A percentile compares a stretch with the other conserved stretches of the same genome.
Conservation (phyloP, 1,139 yeast genomes). For the Geotrichum siamense region DNA sequence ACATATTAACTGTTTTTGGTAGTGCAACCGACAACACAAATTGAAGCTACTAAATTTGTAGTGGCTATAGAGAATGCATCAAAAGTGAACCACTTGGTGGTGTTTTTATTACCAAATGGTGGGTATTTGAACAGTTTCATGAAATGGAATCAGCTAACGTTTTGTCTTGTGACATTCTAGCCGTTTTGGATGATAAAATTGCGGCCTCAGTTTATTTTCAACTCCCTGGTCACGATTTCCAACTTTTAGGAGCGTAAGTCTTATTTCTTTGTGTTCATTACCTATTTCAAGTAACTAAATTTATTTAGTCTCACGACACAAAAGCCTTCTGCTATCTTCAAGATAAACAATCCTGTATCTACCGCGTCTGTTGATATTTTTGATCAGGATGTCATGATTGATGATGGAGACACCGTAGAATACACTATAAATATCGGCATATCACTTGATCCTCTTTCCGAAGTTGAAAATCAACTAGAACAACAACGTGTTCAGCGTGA, state of each 20-base stretch:
- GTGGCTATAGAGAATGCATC: slow-evolving; percentile 55
- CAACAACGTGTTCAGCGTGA: slow-evolving; percentile 25
- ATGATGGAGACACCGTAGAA: slow-evolving; percentile 22
- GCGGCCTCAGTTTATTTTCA: slow-evolving; percentile 88
- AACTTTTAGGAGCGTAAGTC: slow-evolving; percentile 55
- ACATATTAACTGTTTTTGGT: slow-evolving; percentile 32
- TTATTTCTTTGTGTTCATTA: neutral
- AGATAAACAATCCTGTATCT: slow-evolving; percentile 49
- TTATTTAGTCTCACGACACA: slow-evolving; percentile 47
- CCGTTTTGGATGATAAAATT: slow-evolving; percentile 50
- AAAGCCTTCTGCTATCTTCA: slow-evolving; percentile 90
- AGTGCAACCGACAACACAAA: slow-evolving; percentile 37
- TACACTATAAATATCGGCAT: slow-evolving; percentile 64
- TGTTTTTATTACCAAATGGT: slow-evolving; percentile 67
- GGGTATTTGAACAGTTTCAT: slow-evolving; percentile 28
- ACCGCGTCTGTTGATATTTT: slow-evolving; percentile 22
- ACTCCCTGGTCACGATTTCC: slow-evolving; percentile 68
- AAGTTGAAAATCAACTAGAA: slow-evolving; percentile 48
- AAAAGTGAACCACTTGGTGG: slow-evolving; percentile 61
- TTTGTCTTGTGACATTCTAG: neutral
- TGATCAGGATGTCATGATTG: slow-evolving; percentile 35
- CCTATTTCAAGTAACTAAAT: neutral
- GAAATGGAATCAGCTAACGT: neutral
- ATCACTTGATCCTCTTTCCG: slow-evolving; percentile 68
- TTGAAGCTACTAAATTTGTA: slow-evolving; percentile 58